Base-by-base conservation (phyloP, 768 basidiomycete species). In the Agrocybe chaxingu region DNA sequence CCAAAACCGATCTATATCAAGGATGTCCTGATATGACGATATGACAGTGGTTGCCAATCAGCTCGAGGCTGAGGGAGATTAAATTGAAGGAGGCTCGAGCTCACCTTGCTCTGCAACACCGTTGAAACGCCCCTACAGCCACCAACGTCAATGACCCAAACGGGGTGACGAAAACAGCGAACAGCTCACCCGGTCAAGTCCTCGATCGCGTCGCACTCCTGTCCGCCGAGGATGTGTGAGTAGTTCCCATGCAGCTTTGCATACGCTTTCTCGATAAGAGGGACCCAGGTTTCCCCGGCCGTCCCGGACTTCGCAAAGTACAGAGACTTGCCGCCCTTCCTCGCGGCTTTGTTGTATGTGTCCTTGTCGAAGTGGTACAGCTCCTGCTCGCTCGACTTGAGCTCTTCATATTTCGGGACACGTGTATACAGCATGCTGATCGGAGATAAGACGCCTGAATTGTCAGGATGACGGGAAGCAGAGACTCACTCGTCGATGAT, bases 191-290 rank as follows among this genome's bases (percentile, higher is more conserved):
- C 80, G 18, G 80, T 81, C 47, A 83, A 61, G 61, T 82, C 79
- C 57, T 82, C 79, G 9, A 81, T 70, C 0, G 75, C 80, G 50
- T 82, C 79, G 35, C 66, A 70, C 13, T 72, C 65, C 41, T 62
- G 63, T 1, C 74, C 72, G 2, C 64, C 67, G 10, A 59, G 59
- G 32, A 77, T 51, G 36, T 69, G 62, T 3, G 65, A 60, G 49
- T 73, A 75, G 50, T 73, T 70, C 2, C 79, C 79, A 57, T 81
- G 77, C 1, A 80, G 55, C 61, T 81, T 81, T 2, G 80, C 79
- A 51, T 73, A 81, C 2, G 80, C 80, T 58, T 81, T 81, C 58
- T 81, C 80, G n/a, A 81, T 70, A n/a, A 81, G 61, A 2, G 80
- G 76, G 0, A 80, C 77, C 79, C 79, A 81, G 3, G 78, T 80